Conservation (phyloP, 495 filamentous ascomycete genomes). For the Aspergillus baeticus region DNA sequence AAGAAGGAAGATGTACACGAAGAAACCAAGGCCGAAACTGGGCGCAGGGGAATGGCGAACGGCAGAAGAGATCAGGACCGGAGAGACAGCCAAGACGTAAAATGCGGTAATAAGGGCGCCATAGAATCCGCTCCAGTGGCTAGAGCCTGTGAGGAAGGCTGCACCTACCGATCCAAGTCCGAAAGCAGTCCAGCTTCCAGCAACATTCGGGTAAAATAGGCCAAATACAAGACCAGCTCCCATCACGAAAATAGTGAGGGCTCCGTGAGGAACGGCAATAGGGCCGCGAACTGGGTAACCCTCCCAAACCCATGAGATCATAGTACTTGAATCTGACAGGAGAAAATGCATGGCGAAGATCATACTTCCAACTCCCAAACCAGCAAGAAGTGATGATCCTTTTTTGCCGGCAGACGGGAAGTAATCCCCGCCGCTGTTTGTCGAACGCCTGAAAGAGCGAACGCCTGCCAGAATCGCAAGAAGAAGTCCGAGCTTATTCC, state of each 20-base stretch:
- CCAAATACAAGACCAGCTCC: constrained; percentile 76
- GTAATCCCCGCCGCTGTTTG: constrained; percentile 51
- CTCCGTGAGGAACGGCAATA: constrained; percentile 83
- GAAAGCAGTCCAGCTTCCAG: constrained; percentile 77
- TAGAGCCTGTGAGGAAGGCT: constrained; percentile 72
- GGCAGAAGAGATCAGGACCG: constrained; percentile 72
- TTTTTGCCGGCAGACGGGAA: constrained; percentile 47
- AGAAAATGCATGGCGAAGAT: constrained; percentile 92
- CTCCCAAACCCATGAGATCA: constrained; percentile 99
- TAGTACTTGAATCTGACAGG: constrained; percentile 95
- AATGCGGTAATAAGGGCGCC: constrained; percentile 73
- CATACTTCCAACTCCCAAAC: constrained; percentile 76
- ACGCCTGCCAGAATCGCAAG: constrained; percentile 74
- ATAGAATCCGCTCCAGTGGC: constrained; percentile 87
- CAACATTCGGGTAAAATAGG: constrained; percentile 66
- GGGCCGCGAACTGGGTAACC: constrained; percentile 92
- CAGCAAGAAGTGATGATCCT: constrained; percentile 71
- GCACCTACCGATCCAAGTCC: constrained; percentile 77
- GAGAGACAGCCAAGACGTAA: constrained; percentile 79
- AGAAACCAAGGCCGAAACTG: constrained; percentile 83
- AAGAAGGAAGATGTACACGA: constrained; percentile 87
- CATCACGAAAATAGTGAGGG: constrained; percentile 82
- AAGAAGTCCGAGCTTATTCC: constrained; percentile 79
- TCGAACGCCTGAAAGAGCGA: constrained; percentile 60
- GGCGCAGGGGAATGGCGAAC: constrained; percentile 70